Base-by-base conservation (phyloP, 2,329 filamentous ascomycete genomes). In the Pyricularia sp. region DNA sequence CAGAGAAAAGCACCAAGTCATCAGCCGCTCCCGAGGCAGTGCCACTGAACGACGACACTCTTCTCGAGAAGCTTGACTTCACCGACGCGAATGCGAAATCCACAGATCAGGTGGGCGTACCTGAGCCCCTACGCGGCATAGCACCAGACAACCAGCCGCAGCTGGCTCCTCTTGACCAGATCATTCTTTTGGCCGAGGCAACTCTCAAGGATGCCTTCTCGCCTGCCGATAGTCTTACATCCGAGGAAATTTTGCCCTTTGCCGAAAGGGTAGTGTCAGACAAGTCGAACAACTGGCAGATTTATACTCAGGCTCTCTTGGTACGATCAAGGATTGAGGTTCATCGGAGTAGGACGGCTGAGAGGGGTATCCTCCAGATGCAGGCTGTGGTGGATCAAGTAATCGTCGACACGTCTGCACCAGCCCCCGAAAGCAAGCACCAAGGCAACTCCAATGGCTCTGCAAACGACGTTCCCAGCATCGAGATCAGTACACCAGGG, bases 341-440 rank as follows among this genome's bases (percentile, higher is more conserved):
- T 0, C 93, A 96, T 75, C 85, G 86, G 64, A 91, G 93, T 64
- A 83, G 93, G 65, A 99, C 94, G 0, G 82, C 96, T 49, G 94
- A 99, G 76, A 83, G 94, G 66, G 91, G 91, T 60, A 85, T 99
- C 0, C 78, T 99, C 24, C 94, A 99, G 76, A 84, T 99, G 69
- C 94, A 99, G 75, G 93, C 93, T 1, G 85, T 99, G 0, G 93
- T 97, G 1, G 94, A 99, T 70, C 94, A 99, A 72, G 89, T 99
- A 64, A 87, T 99, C 66, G 90, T 91, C 0, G 93, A 97, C 67
- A 97, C 91, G 0, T 79, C 82, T 7, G 44, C 75, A 19, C 70
- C 8, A 62, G 71, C 4, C 66, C 69, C 13, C 69, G 40, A 9
- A 59, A 75, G 71, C 72, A 44, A 1, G 69, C 72, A 2, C 70